Evolutionary conservation across 495 filamentous ascomycete genomes (phyloP).

Genomic region (Hypoxylon lienhwacheense): DNA sequence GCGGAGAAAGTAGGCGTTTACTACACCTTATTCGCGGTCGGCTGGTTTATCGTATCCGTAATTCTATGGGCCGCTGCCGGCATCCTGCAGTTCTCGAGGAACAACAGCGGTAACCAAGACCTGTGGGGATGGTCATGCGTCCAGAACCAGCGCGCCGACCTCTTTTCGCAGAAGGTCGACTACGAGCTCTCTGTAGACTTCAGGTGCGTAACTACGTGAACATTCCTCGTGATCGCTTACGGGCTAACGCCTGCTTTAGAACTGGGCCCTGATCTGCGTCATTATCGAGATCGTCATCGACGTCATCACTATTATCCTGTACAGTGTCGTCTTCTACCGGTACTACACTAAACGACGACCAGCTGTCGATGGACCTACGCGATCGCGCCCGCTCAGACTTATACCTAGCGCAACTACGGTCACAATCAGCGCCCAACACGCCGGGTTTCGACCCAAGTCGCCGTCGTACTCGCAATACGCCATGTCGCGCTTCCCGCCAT

Average conservation of each 20-base stretch:
- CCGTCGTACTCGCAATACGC: slow-evolving; percentile 57
- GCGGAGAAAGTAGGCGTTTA: slow-evolving; percentile 93
- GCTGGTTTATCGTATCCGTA: slow-evolving; percentile 91
- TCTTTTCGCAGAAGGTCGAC: slow-evolving; percentile 77
- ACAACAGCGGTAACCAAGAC: slow-evolving; percentile 74
- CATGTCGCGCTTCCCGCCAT: slow-evolving; percentile 57
- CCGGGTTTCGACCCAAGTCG: slow-evolving; percentile 77
- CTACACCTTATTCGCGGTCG: slow-evolving; percentile 88
- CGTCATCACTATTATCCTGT: slow-evolving; percentile 85
- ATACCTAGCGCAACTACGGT: slow-evolving; percentile 91
- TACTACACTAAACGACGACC: slow-evolving; percentile 93
- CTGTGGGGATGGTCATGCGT: slow-evolving; percentile 98
- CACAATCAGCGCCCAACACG: slow-evolving; percentile 92
- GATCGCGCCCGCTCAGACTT: slow-evolving; percentile 91
- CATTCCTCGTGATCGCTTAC: not conserved
- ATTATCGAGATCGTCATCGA: slow-evolving; percentile 97
- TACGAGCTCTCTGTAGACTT: slow-evolving; percentile 93
- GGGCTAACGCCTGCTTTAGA: slow-evolving; percentile 53
- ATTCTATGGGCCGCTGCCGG: slow-evolving; percentile 92
- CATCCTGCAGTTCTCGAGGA: slow-evolving; percentile 74
- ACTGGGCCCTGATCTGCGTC: slow-evolving; percentile 94
- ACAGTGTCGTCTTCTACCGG: slow-evolving; percentile 92
- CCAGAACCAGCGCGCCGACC: slow-evolving; percentile 73
- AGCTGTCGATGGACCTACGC: slow-evolving; percentile 87
- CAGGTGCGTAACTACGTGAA: slow-evolving; percentile 60